Conservation (phyloP, 805 yeast species). For the Cyberlindnera suaveolens region DNA sequence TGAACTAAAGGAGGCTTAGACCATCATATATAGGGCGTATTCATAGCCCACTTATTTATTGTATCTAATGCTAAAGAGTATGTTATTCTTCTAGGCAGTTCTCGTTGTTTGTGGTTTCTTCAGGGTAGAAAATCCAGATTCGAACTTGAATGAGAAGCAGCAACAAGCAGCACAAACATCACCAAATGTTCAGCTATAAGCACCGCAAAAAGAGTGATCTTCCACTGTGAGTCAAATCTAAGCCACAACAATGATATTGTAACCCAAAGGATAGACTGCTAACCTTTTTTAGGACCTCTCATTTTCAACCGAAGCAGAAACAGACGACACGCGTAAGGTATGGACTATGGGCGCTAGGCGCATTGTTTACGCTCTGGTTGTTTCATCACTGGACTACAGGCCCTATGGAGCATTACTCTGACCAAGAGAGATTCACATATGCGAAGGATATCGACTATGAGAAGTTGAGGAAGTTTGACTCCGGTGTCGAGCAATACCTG, state of each 20-base stretch:
- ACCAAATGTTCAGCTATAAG: constrained; percentile 14
- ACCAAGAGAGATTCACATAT: background rate
- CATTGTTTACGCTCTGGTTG: background rate
- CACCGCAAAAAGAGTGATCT: constrained; percentile 37
- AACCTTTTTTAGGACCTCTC: too few relatives aligned
- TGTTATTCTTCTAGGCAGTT: background rate
- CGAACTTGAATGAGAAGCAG: background rate
- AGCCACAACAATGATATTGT: too few relatives aligned
- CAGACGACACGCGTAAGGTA: background rate
- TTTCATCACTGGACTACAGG: background rate
- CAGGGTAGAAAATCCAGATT: background rate
- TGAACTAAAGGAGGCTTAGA: constrained; percentile 27
- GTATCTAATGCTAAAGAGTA: constrained; percentile 4
- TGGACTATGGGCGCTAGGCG: constrained; percentile 1
- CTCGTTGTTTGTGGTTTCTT: background rate
- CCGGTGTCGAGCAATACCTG: constrained; percentile 32
- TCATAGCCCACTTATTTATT: background rate
- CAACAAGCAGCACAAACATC: background rate
- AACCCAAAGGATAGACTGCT: too few relatives aligned
- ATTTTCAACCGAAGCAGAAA: background rate
- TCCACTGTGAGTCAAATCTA: constrained; percentile 33
- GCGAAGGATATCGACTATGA: constrained; percentile 24
- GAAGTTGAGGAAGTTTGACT: constrained; percentile 29
- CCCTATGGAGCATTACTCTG: background rate
- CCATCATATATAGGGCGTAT: background rate